Base-by-base conservation (phyloP, 345 rosid species). In the Reutealis trisperma region DNA sequence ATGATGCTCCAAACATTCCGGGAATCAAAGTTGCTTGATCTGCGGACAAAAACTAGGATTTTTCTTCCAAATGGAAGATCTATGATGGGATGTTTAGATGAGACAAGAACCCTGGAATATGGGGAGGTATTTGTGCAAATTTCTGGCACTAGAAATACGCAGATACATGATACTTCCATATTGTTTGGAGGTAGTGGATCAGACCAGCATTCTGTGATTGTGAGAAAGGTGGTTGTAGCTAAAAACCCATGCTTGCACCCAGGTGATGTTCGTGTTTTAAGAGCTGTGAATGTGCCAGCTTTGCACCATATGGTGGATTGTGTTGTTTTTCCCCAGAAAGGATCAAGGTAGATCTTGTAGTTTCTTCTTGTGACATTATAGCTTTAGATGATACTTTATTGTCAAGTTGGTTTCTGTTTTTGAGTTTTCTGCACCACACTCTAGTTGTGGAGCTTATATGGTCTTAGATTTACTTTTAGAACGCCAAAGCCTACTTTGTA, bases 71-170 rank as follows among this genome's bases (percentile, higher is more conserved):
- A 82, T 64, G 98, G 87, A 85, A 88, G 97, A 82, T 70, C 84
- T 52, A 90, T 94, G 97, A 93, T 94, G 97, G 98, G 98, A 67
- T 91, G 97, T 71, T 70, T 94, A 8, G 98, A 94, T 71, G 98
- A 94, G 84, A 91, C 92, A 0, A 66, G 85, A 82, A 93, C 85
- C 49, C 66, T 94, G 49, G 85, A 89, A 37, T 90, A 94, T 12
- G 98, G 98, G 44, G 85, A 94, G 77, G 97, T 94, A 19, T 86
- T 90, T 57, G 90, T 93, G 79, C 94, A 89, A 57, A 77, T 57
- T 75, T 86, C 92, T 18, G 80, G 75, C 8, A 37, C 77, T 59
- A 58, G 73, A 34, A 27, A 16, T 10, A 24, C 62, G 69, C 60
- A 78, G n/a, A 18, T 60, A 12, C 22, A 3, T 44, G 73, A 52